phyloP scores from a whole-genome alignment of 2,329 filamentous ascomycete genomes.

The Xenoacremonium recifei region DNA sequence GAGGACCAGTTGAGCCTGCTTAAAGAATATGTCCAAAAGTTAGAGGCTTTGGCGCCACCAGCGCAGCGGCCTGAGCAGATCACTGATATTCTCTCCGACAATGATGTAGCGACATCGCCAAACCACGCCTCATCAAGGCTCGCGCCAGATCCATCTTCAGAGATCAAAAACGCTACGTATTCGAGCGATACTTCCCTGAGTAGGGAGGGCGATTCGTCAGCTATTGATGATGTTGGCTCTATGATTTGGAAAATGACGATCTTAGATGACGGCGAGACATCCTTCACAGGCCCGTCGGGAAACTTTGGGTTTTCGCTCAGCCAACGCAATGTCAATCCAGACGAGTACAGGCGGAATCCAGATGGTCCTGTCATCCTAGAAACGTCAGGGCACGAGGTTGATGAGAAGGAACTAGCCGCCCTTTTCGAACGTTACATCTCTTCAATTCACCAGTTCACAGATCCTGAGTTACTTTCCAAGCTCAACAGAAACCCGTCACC shows the following conservation, averaged over 20 bases:
- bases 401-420: not conserved
- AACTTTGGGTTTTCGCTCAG: constrained; percentile 1
- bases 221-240: not conserved
- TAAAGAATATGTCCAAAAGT: not conserved
- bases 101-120: not conserved
- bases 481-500: not conserved
- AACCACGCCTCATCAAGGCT: too few relatives aligned
- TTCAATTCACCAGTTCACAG: constrained; percentile 1
- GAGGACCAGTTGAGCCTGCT: not conserved
- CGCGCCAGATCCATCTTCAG: too few relatives aligned
- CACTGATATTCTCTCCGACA: not conserved
- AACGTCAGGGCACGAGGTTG: too few relatives aligned
- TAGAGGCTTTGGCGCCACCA: not conserved
- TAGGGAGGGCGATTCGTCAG: not conserved
- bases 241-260: constrained; percentile 1
- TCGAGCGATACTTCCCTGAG: not conserved
- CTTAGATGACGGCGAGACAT: not conserved
- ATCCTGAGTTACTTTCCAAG: not conserved
- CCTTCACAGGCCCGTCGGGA: constrained; percentile 1
- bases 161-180: not conserved
- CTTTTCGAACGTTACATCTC: not conserved
- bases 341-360: too few relatives aligned
- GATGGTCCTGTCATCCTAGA: too few relatives aligned
- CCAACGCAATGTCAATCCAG: not conserved
- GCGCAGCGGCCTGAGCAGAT: not conserved